Evolutionary conservation across 2,329 filamentous ascomycete genomes (phyloP), one percentile per base, ranked within the genome.

Genomic region (Colletotrichum lini): DNA sequence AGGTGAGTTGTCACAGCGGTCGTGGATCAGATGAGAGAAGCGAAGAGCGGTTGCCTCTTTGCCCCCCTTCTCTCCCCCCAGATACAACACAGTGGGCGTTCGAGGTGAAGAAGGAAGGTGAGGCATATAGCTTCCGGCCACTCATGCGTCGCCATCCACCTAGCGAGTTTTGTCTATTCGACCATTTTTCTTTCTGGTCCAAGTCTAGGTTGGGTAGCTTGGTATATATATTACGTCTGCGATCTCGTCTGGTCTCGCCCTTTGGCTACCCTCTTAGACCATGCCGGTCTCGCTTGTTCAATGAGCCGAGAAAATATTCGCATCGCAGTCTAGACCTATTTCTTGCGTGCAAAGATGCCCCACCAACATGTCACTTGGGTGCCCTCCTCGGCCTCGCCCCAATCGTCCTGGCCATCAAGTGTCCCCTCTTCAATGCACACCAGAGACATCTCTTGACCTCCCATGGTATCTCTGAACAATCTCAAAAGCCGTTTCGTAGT

Each of bases 331-430:
- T 56, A 56, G 42, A 16, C 26, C 49, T 56, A 8, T 15, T 52
- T 47, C 8, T 52, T 35, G 38, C 57, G 67, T 6, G 72, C 83
- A 76, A 89, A 94, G 2, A 93, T 82, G 8, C 89, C 91, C 87
- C 91, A 90, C 92, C 92, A 94, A 76, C 92, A 94, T 56, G 85
- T 86, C 40, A 94, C 88, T 15, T 78, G 75, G 3, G 75, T 67
- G 4, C 78, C 79, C 16, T 89, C 85, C 1, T 85, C 86, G 35
- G 85, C 84, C 40, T 84, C 84, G 2, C 86, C 87, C 93, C 93
- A 96, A 79, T 96, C 93, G 78, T 96, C 93, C 76, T 89, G 87
- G 12, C 92, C 93, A 7, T 84, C 84, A 53, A 94, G 87, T 68
- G 88, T 84, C 8, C 90, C 90, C 76, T 93, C 88, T 21, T 90